Conservation (phyloP, 169 alveolate species). For the Cyclospora cayetanensis region DNA sequence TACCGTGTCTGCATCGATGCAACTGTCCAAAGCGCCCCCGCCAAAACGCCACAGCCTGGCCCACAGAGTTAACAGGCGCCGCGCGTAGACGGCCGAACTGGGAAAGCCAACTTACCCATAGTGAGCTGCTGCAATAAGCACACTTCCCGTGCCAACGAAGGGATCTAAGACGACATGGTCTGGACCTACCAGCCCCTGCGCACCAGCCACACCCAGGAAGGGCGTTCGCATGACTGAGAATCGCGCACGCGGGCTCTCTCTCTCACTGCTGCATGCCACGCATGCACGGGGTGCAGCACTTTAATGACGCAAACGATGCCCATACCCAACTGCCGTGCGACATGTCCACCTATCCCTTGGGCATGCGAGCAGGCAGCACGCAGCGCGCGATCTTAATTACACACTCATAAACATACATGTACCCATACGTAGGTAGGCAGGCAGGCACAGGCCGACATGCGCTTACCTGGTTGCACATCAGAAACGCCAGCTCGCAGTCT, state of each 20-base stretch:
- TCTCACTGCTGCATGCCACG: too few species aligned
- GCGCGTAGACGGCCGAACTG: too few species aligned
- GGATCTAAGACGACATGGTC: conserved; percentile 92
- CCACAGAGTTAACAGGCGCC: too few species aligned
- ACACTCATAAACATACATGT: neutral
- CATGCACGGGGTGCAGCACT: too few species aligned
- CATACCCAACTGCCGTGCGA: neutral
- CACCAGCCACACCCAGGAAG: too few species aligned
- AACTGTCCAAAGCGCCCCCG: too few species aligned
- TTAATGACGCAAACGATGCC: neutral
- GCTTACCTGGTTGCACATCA: conserved; percentile 91
- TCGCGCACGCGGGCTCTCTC: too few species aligned
- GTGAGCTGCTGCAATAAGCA: conserved; percentile 88
- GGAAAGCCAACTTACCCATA: conserved; percentile 79
- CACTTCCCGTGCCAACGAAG: conserved; percentile 95
- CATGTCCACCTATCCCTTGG: neutral
- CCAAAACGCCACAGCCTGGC: too few species aligned
- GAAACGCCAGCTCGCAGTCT: conserved; percentile 95
- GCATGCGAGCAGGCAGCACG: neutral
- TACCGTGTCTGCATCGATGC: neutral
- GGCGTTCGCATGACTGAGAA: too few species aligned
- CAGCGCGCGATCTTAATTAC: neutral
- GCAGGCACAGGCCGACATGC: neutral
- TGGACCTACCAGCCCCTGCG: conserved; percentile 79
- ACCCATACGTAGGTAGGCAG: neutral